A percentile compares a stretch with the other conserved stretches of the same genome.
Evolutionary conservation across 768 basidiomycete species (phyloP).

Genomic region (Suillus discolor): DNA sequence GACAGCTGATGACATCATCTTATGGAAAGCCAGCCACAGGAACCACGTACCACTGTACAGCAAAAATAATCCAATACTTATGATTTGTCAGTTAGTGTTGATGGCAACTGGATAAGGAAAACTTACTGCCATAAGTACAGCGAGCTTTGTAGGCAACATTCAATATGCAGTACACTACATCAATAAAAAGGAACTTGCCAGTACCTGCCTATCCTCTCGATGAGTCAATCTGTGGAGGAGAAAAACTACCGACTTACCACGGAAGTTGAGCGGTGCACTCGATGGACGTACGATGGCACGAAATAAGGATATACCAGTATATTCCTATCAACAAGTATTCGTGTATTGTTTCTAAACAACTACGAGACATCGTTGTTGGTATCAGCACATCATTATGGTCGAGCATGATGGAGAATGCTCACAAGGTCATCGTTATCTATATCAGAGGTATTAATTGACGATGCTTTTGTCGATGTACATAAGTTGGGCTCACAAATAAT

Average conservation of each 20-base stretch:
- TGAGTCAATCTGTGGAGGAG: neutral
- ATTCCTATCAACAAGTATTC: neutral
- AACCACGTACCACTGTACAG: constrained; percentile 22
- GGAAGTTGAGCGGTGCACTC: neutral
- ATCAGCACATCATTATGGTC: neutral
- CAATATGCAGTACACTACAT: neutral
- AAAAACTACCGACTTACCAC: neutral
- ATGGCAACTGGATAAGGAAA: neutral
- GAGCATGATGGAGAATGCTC: neutral
- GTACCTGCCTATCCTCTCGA: neutral
- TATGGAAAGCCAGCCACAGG: neutral
- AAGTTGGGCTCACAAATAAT: constrained; percentile 14
- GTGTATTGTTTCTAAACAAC: neutral
- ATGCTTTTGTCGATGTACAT: neutral
- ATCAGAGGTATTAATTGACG: neutral
- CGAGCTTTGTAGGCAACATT: neutral
- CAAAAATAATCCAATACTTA: constrained; percentile 22
- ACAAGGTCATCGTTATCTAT: constrained; percentile 1
- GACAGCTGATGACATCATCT: neutral
- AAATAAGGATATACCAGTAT: neutral
- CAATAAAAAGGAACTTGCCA: neutral
- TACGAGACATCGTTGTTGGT: neutral
- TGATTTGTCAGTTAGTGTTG: neutral
- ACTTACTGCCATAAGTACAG: neutral
- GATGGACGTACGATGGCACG: neutral